A percentile compares a stretch with the other conserved stretches of the same genome.
Evolutionary conservation across 1,284 basidiomycete genomes (phyloP).

Genomic region (Calocybe gambosa): DNA sequence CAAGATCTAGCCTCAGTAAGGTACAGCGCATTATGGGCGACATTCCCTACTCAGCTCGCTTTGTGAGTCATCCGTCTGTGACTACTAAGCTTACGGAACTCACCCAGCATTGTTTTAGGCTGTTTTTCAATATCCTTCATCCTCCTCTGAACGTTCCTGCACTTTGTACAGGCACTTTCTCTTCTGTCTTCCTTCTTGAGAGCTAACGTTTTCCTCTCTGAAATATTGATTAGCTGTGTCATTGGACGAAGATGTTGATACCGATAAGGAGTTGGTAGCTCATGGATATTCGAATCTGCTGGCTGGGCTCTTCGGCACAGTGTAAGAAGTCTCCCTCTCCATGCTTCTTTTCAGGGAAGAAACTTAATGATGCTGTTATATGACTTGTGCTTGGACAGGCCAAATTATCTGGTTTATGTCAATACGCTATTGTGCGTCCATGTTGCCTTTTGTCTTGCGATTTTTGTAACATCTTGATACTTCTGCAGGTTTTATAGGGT

Average conservation of each 20-base stretch:
- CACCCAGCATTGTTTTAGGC: slow-evolving; percentile 26
- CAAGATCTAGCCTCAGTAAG: slow-evolving; percentile 58
- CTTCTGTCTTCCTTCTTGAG: not conserved
- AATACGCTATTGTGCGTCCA: slow-evolving; percentile 78
- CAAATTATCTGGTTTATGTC: slow-evolving; percentile 84
- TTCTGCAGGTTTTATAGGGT: slow-evolving; percentile 81
- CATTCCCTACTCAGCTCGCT: slow-evolving; percentile 78
- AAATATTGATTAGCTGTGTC: slow-evolving; percentile 62
- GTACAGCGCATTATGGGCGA: slow-evolving; percentile 65
- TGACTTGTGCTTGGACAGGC: too few relatives aligned
- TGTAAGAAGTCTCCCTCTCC: slow-evolving; percentile 52
- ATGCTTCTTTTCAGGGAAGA: slow-evolving; percentile 3
- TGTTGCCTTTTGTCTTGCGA: not conserved
- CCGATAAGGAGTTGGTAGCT: slow-evolving; percentile 88
- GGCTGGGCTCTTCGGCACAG: slow-evolving; percentile 77
- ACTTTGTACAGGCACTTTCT: slow-evolving; percentile 46
- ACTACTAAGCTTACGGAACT: not conserved
- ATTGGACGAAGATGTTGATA: slow-evolving; percentile 86
- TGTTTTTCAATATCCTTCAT: slow-evolving; percentile 93
- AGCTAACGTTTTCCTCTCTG: too few relatives aligned
- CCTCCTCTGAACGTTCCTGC: slow-evolving; percentile 94
- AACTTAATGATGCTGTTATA: slow-evolving; percentile 8
- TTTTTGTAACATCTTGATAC: slow-evolving; percentile 2
- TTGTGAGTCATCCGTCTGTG: slow-evolving; percentile 43
- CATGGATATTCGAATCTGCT: slow-evolving; percentile 91